These are phyloP conservation scores for Arachis hypogaea DNA, from an alignment of 306 rosid genomes.

Conservation along the genomic window DNA sequence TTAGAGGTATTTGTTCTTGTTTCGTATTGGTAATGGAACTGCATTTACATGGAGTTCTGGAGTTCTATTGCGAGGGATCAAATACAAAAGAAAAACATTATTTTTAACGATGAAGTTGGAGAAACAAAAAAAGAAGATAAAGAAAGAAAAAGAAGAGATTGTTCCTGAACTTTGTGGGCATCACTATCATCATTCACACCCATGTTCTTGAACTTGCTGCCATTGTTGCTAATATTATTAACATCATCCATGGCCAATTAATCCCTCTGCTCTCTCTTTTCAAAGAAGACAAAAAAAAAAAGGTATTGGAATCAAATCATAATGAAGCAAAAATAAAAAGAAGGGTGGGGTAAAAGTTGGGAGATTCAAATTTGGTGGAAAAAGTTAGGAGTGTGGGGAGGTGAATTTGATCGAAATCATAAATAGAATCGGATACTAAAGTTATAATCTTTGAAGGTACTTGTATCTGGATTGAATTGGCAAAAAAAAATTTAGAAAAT, in stretches of 20 bases:
- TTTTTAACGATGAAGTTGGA: constrained; percentile 49
- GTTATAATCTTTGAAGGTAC: too few species aligned
- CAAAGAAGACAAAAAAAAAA: constrained; percentile 5
- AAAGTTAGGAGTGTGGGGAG: too few species aligned
- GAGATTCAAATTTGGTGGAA: too few species aligned
- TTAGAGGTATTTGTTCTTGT: too few species aligned
- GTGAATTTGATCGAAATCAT: too few species aligned
- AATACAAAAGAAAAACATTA: constrained; percentile 70
- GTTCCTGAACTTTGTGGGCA: constrained; percentile 32
- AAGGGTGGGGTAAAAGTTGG: too few species aligned
- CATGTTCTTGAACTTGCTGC: constrained; percentile 51
- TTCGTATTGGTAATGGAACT: neutral
- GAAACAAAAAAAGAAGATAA: neutral
- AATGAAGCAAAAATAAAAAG: too few species aligned
- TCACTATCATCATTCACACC: constrained; percentile 46
- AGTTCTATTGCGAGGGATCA: constrained; percentile 51
- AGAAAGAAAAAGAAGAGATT: constrained; percentile 27
- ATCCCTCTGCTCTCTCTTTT: constrained; percentile 53
- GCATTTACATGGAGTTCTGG: constrained; percentile 38
- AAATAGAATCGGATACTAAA: too few species aligned
- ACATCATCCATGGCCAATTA: constrained; percentile 53
- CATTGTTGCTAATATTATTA: constrained; percentile 32
- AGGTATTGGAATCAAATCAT: too few species aligned
- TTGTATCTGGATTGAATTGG: too few species aligned
- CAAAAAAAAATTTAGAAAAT: too few species aligned